Percentiles rank a stretch among this genome's conserved stretches.
phyloP scores from a whole-genome alignment of 306 rosid species.

The Begonia fuchsioides region DNA sequence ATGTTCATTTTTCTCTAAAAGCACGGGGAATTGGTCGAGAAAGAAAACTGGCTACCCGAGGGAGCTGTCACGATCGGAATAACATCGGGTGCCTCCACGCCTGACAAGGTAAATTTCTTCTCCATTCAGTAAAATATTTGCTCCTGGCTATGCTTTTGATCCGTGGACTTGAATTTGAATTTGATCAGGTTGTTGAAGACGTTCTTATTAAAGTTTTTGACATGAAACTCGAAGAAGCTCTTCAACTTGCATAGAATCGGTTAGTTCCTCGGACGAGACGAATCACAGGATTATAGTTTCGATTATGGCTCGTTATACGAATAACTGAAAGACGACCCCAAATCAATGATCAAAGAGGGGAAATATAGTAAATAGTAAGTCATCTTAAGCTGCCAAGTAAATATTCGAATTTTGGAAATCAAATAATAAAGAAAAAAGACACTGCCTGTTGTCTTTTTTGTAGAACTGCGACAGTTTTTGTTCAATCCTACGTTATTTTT shows the following conservation, averaged over 20 bases:
- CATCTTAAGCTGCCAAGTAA: no score
- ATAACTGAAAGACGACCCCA: no score
- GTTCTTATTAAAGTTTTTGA: constrained; percentile 67
- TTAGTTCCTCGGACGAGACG: constrained; percentile 6
- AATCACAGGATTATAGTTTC: background rate
- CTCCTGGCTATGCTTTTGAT: background rate
- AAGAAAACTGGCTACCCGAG: constrained; percentile 67
- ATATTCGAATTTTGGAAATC: no score
- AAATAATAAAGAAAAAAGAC: no score
- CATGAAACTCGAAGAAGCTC: constrained; percentile 60
- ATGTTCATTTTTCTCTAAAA: constrained; percentile 1
- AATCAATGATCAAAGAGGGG: no score
- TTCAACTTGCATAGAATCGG: constrained; percentile 33
- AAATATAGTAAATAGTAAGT: no score
- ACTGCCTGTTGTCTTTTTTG: no score
- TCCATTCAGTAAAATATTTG: background rate
- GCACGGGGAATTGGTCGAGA: constrained; percentile 98
- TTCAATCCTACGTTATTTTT: no score
- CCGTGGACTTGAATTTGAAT: background rate
- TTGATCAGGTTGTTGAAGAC: constrained; percentile 67
- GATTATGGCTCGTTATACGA: no score
- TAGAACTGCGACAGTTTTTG: no score
- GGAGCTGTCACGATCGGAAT: constrained; percentile 84
- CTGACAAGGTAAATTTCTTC: constrained; percentile 67
- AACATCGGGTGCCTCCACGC: constrained; percentile 97